Conservation (phyloP, 495 filamentous ascomycete species). For the Letharia lupina region DNA sequence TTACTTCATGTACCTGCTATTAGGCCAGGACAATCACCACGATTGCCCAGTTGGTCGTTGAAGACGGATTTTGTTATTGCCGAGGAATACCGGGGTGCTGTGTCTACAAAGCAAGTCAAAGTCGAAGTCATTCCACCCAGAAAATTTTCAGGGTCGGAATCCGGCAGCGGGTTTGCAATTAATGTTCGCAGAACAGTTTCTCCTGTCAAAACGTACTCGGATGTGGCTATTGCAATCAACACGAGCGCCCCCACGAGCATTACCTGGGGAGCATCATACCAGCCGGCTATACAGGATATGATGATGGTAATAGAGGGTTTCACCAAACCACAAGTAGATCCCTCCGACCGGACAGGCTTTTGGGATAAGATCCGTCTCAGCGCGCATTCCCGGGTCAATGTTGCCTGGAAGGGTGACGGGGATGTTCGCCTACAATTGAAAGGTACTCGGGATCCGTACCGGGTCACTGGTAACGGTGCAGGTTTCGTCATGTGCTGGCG, state of each 20-base stretch:
- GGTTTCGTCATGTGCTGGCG: slow-evolving; percentile 98
- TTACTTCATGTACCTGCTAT: slow-evolving; percentile 83
- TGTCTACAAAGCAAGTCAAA: slow-evolving; percentile 69
- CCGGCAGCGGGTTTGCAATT: slow-evolving; percentile 54
- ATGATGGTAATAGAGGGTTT: slow-evolving; percentile 99
- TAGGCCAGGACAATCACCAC: slow-evolving; percentile 67
- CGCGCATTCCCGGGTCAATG: slow-evolving; percentile 84
- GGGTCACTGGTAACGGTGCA: slow-evolving; percentile 83
- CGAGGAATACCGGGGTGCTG: slow-evolving; percentile 74
- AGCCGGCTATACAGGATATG: slow-evolving; percentile 98
- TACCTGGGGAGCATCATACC: slow-evolving; percentile 95
- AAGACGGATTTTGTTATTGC: slow-evolving; percentile 93
- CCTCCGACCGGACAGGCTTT: slow-evolving; percentile 88
- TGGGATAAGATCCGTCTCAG: slow-evolving; percentile 98
- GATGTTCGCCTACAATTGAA: slow-evolving; percentile 94
- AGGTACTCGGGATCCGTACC: slow-evolving; percentile 86
- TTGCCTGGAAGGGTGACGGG: slow-evolving; percentile 88
- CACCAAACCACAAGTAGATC: slow-evolving; percentile 88
- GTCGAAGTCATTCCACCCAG: slow-evolving; percentile 78
- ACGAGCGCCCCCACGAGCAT: slow-evolving; percentile 84
- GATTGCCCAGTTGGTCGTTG: slow-evolving; percentile 72
- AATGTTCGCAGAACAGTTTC: slow-evolving; percentile 87
- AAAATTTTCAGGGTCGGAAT: slow-evolving; percentile 37
- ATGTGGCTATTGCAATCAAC: slow-evolving; percentile 84
- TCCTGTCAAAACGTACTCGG: slow-evolving; percentile 93